Percentiles rank a stretch among this genome's conserved stretches.
Evolutionary conservation across 257 asterid genomes (phyloP).

Genomic region (Paulownia fortunei): DNA sequence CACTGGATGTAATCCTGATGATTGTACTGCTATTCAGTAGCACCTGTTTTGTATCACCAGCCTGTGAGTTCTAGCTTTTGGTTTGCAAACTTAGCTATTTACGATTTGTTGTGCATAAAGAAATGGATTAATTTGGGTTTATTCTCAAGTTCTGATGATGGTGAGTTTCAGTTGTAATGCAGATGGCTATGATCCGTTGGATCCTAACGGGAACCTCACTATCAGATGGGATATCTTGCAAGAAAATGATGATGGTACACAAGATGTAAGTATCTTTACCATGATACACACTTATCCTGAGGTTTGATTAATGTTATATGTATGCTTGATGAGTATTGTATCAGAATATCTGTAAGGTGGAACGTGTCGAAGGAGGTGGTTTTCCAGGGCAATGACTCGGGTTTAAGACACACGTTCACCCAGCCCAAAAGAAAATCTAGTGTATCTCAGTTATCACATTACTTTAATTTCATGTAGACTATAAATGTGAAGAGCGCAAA

Average conservation of each 20-base stretch:
- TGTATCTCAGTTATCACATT: no score
- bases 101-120: neutral
- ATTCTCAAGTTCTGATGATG: slow-evolving; percentile 37
- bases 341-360: no score
- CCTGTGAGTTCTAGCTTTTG: slow-evolving; percentile 50
- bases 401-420: no score
- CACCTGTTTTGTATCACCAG: slow-evolving; percentile 36
- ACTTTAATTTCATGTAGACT: no score
- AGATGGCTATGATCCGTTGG: slow-evolving; percentile 85
- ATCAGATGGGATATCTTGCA: slow-evolving; percentile 75
- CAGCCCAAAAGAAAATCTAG: no score
- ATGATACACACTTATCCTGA: no score
- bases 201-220: slow-evolving; percentile 79
- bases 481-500: no score
- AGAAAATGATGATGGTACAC: slow-evolving; percentile 41
- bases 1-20: slow-evolving; percentile 32
- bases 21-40: slow-evolving; percentile 30
- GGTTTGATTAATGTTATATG: no score
- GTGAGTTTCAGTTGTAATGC: slow-evolving; percentile 65
- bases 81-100: neutral
- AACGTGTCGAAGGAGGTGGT: no score
- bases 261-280: slow-evolving; percentile 50
- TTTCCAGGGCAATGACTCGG: no score
- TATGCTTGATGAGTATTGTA: no score
- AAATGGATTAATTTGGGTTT: neutral